phyloP scores from a whole-genome alignment of 306 rosid genomes.

The Canavalia ensiformis region DNA sequence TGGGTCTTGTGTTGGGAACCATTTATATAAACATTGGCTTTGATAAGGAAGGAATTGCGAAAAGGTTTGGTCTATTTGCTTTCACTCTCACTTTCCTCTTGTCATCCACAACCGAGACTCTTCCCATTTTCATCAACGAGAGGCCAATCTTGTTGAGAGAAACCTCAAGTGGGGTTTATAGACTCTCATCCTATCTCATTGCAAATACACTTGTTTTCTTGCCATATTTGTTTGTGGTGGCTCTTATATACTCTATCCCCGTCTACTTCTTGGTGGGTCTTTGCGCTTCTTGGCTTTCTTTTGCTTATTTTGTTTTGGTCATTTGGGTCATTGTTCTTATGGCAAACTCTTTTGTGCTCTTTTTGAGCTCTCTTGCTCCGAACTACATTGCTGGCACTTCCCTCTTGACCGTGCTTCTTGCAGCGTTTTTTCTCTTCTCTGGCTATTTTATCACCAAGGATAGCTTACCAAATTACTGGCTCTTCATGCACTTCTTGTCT shows the following conservation, averaged over 20 bases:
- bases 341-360: conserved; percentile 89
- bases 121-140: conserved; percentile 87
- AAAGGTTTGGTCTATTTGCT: conserved; percentile 89
- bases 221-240: conserved; percentile 77
- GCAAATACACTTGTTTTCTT: conserved; percentile 94
- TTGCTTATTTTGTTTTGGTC: conserved; percentile 79
- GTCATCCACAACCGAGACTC: conserved; percentile 88
- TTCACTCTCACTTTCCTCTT: conserved; percentile 91
- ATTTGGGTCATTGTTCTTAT: conserved; percentile 80
- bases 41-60: conserved; percentile 76
- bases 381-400: conserved; percentile 92
- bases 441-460: conserved; percentile 82
- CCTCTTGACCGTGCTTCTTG: conserved; percentile 76
- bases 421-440: conserved; percentile 83
- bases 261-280: conserved; percentile 92
- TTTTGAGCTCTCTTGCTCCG: conserved; percentile 87
- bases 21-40: conserved; percentile 88
- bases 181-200: conserved; percentile 87
- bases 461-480: conserved; percentile 79
- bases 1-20: conserved; percentile 90
- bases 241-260: conserved; percentile 78
- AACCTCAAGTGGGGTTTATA: conserved; percentile 86
- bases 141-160: conserved; percentile 87
- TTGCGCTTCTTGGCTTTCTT: conserved; percentile 83
- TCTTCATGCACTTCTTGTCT: conserved; percentile 84